Base-by-base conservation (phyloP, 164 flowering plant species). In the Vitis labrusca region DNA sequence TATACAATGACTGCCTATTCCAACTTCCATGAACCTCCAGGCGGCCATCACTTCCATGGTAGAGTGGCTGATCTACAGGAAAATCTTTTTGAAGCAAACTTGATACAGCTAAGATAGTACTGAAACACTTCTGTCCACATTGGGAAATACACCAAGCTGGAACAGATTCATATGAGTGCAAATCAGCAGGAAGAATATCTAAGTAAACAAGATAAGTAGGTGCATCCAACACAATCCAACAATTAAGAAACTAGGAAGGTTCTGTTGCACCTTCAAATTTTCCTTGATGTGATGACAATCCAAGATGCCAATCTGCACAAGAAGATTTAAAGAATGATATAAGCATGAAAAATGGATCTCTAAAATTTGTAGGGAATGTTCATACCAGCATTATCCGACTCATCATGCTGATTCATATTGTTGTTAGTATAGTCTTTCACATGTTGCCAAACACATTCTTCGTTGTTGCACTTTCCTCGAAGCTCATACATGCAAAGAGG, bases 401-500 rank as follows among this genome's bases (percentile, higher is more conserved):
- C 64, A 61, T 52, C 66, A 67, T 55, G 77, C 58, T 58, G 81
- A 66, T 57, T 57, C 12, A 29, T 63, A 61, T 69, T 81, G 62
- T 67, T 70, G 10, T 59, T 23, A 64, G 77, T 61, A 58, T 73
- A 80, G 79, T 87, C 85, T 72, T 76, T 87, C 8, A 74, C 70
- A 77, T 94, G 98, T 71, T 94, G 98, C 93, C 88, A 91, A 59
- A 86, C 66, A 65, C 98, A 94, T 76, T 89, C 85, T 53, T 86
- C 93, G 73, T 92, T 75, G 72, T 94, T 94, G 79, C 98, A 94
- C 81, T 84, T 91, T 65, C 98, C 98, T 55, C 97, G 90, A 58
- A 94, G 91, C 76, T 94, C 98, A 82, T 73, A 94, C 93, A 91
- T 86, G 84, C 98, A 94, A 68, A 90, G 79, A 27, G 97, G 97